A percentile compares a stretch with the other conserved stretches of the same genome.
Evolutionary conservation across 2,329 filamentous ascomycete genomes (phyloP).

Genomic region (Tolypocladium nubicola): DNA sequence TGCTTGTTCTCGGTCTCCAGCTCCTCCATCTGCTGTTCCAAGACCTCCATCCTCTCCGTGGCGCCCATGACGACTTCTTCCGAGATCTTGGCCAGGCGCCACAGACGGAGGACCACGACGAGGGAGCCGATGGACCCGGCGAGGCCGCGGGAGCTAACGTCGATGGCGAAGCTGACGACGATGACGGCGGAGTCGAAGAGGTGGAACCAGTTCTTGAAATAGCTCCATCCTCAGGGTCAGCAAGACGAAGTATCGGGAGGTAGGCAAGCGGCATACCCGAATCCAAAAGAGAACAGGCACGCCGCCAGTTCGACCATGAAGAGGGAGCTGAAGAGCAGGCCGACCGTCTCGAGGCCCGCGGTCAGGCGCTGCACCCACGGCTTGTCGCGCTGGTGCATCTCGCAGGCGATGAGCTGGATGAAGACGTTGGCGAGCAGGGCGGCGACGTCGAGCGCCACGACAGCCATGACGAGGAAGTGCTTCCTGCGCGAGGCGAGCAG

Average conservation of each 20-base stretch:
- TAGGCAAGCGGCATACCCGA: conserved; percentile 30
- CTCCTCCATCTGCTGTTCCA: conserved; percentile 39
- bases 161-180: conserved; percentile 48
- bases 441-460: conserved; percentile 34
- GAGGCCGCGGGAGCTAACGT: conserved; percentile 48
- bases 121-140: conserved; percentile 54
- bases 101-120: conserved; percentile 56
- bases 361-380: conserved; percentile 28
- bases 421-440: conserved; percentile 36
- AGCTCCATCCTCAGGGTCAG: conserved; percentile 25
- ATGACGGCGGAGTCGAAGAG: conserved; percentile 55
- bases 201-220: conserved; percentile 50
- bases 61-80: conserved; percentile 57
- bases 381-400: conserved; percentile 27
- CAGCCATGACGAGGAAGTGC: conserved; percentile 31
- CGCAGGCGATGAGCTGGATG: conserved; percentile 37
- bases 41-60: conserved; percentile 48
- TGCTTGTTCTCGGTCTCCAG: conserved; percentile 36
- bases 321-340: conserved; percentile 50
- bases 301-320: conserved; percentile 54
- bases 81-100: conserved; percentile 60
- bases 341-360: conserved; percentile 35
- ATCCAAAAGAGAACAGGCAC: conserved; percentile 51
- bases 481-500: conserved; percentile 26
- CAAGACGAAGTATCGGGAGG: neutral